A percentile compares a stretch with the other conserved stretches of the same genome.
These are phyloP conservation scores for Candida gorgasii DNA, from an alignment of 805 yeast species.

Conservation along the genomic window DNA sequence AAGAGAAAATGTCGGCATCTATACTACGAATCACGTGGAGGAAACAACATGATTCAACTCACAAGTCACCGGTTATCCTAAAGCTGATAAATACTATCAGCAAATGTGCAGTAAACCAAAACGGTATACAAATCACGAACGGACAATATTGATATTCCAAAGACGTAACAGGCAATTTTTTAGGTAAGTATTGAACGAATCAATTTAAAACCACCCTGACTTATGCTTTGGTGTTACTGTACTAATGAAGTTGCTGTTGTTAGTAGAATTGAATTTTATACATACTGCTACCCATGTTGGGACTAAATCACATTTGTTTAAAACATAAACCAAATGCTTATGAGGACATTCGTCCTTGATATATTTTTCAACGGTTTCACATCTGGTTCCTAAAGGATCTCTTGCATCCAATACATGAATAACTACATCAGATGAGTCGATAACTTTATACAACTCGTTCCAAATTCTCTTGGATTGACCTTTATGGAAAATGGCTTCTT, in stretches of 20 bases:
- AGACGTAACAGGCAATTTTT: slow-evolving; percentile 90
- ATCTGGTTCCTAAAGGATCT: slow-evolving; percentile 95
- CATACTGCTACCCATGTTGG: slow-evolving; percentile 99
- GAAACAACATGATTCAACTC: slow-evolving; percentile 68
- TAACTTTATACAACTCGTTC: slow-evolving; percentile 96
- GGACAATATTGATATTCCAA: slow-evolving; percentile 82
- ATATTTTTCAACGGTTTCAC: slow-evolving; percentile 89
- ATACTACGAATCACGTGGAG: slow-evolving; percentile 75
- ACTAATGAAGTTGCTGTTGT: background rate
- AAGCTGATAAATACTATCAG: slow-evolving; percentile 37
- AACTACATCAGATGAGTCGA: slow-evolving; percentile 96
- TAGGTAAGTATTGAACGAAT: slow-evolving; percentile 28
- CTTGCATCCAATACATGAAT: slow-evolving; percentile 96
- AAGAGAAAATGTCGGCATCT: slow-evolving; percentile 65
- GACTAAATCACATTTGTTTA: slow-evolving; percentile 96
- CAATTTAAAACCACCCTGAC: slow-evolving; percentile 67
- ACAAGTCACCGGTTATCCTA: slow-evolving; percentile 61
- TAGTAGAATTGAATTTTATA: slow-evolving; percentile 27
- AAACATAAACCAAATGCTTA: slow-evolving; percentile 89
- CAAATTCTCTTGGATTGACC: slow-evolving; percentile 98
- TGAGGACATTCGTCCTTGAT: slow-evolving; percentile 94
- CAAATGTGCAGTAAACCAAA: slow-evolving; percentile 37
- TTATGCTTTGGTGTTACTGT: slow-evolving; percentile 69
- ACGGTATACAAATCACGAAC: slow-evolving; percentile 45
- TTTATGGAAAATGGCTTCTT: slow-evolving; percentile 92